These are phyloP conservation scores for Venturia nashicola DNA, from an alignment of 2,329 filamentous ascomycete species.

Conservation along the genomic window DNA sequence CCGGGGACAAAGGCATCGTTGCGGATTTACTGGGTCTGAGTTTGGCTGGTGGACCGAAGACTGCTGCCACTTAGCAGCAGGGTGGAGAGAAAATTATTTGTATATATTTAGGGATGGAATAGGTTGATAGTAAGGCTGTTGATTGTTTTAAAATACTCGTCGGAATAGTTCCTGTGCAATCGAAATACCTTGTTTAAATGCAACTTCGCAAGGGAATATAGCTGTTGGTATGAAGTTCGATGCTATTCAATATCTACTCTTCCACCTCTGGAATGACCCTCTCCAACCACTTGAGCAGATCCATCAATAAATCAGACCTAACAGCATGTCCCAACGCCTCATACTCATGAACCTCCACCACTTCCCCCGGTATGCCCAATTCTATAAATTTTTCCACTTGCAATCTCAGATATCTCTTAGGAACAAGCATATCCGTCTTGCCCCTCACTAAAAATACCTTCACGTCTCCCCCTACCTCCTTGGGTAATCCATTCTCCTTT, in stretches of 20 bases:
- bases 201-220: no score
- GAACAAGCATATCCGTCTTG: conserved; percentile 35
- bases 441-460: conserved; percentile 36
- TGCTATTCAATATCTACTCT: conserved; percentile 9
- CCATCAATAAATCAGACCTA: conserved; percentile 28
- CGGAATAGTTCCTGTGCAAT: no score
- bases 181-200: no score
- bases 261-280: conserved; percentile 26
- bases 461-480: conserved; percentile 22
- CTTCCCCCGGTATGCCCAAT: conserved; percentile 26
- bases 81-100: background rate
- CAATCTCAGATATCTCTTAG: conserved; percentile 29
- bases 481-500: conserved; percentile 20
- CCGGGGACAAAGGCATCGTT: background rate
- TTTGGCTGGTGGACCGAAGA: background rate
- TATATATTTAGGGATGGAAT: no score
- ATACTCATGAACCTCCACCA: conserved; percentile 32
- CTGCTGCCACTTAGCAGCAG: background rate
- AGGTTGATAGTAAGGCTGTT: no score
- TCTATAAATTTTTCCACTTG: conserved; percentile 29
- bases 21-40: background rate
- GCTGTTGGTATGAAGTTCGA: no score
- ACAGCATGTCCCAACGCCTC: conserved; percentile 36
- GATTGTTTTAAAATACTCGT: no score
- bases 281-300: conserved; percentile 32